Conservation (phyloP, 441 rosid genomes). For the Gossypium trilobum region DNA sequence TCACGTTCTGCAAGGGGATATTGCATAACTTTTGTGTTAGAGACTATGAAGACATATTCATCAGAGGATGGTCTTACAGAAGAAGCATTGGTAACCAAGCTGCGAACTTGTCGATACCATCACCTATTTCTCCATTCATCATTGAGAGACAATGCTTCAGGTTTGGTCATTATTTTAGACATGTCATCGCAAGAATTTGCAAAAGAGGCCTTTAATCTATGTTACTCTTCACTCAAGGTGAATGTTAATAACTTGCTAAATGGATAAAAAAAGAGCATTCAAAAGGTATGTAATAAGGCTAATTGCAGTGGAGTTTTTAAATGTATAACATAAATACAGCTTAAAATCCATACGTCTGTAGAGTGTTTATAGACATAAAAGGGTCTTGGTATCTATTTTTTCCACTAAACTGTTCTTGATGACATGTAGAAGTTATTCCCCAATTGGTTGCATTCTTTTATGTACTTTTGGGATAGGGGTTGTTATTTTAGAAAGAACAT, state of each 20-base stretch:
- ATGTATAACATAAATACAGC: neutral
- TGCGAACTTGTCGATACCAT: slow-evolving; percentile 76
- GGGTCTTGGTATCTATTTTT: neutral
- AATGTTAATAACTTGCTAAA: slow-evolving; percentile 6
- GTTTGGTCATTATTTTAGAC: slow-evolving; percentile 28
- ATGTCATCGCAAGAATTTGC: neutral
- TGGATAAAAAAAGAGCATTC: neutral
- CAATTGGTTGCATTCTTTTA: neutral
- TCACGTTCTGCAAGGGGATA: slow-evolving; percentile 94
- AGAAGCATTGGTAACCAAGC: slow-evolving; percentile 89
- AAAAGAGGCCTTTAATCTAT: neutral
- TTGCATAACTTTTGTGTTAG: slow-evolving; percentile 66
- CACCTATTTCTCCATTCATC: slow-evolving; percentile 83
- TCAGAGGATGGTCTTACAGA: slow-evolving; percentile 89
- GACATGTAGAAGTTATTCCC: neutral
- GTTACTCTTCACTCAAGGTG: neutral
- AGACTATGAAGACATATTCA: slow-evolving; percentile 92
- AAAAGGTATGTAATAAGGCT: neutral
- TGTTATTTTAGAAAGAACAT: neutral
- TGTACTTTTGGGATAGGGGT: neutral
- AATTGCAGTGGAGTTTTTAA: neutral
- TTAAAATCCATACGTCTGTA: neutral
- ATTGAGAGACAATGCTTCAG: slow-evolving; percentile 70
- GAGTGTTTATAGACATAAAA: neutral
- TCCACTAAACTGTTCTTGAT: neutral